Evolutionary conservation across 73 alveolate genomes (phyloP), one percentile per base, ranked within the genome.

Genomic region (Stentor roeselii): DNA sequence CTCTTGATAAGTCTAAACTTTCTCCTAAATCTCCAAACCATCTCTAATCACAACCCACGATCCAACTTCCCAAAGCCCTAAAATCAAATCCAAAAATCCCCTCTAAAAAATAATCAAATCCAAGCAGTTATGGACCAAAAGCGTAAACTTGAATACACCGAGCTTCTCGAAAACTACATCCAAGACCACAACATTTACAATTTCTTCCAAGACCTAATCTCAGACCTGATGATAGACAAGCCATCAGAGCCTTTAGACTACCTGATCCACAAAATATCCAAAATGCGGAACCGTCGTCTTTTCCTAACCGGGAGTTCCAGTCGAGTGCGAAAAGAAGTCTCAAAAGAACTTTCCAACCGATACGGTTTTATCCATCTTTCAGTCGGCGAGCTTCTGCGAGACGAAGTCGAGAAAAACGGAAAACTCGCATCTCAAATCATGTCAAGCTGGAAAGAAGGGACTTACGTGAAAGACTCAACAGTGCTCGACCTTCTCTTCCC

Each of bases 211-310:
- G 86, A 87, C 84, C 78, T 95, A 59, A 88, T 96, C 50, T 94
- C 92, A 84, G 89, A 93, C 74, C 87, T 95, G 67, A 82, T 96
- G 59, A 93, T 95, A 58, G 89, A 96, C 84, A 91, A 95, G 78
- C 99, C 99, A 27, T 92, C 93, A 36, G 96, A 95, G 60, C 99
- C 99, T 3, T 88, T 97, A n/a, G 88, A 95, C 75, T 95, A 83
- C 88, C 92, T 97, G n/a, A 88, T 97, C 42, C 87, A 91, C 60
- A 85, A 91, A 75, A 85, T 97, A 31, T 59, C 91, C 35, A 87
- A 92, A 35, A 97, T 97, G 42, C 90, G 82, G 39, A 74, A 93
- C 84, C 86, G 82, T 83, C 40, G 50, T 0, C 80, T 95, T 35
- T 30, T 67, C 50, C 50, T 67, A 27, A 67, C 80, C 21, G 80